These are phyloP conservation scores for Sporisorium reilianum DNA, from an alignment of 1,284 basidiomycete genomes.

Conservation along the genomic window DNA sequence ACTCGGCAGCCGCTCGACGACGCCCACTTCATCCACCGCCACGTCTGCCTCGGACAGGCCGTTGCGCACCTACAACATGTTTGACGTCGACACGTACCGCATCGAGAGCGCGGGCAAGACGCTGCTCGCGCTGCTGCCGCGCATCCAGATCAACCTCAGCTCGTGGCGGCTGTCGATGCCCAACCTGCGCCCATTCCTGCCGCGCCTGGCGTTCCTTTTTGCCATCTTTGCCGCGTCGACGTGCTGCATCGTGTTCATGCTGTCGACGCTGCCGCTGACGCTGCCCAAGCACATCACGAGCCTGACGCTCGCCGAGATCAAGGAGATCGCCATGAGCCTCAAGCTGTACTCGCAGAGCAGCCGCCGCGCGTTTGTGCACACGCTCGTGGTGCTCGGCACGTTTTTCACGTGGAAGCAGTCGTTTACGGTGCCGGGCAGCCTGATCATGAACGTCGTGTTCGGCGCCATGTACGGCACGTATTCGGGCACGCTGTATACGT, in stretches of 20 bases:
- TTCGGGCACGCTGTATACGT: constrained; percentile 62
- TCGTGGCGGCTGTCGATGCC: constrained; percentile 46
- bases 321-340: constrained; percentile 59
- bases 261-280: constrained; percentile 64
- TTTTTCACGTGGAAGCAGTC: constrained; percentile 68
- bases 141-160: constrained; percentile 44
- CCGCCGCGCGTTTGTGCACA: constrained; percentile 53
- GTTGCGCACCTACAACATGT: constrained; percentile 23
- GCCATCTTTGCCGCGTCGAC: constrained; percentile 61
- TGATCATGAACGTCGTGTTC: constrained; percentile 68
- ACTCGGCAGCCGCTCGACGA: constrained; percentile 32
- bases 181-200: constrained; percentile 56
- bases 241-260: constrained; percentile 53
- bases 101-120: constrained; percentile 27
- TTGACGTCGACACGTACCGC: constrained; percentile 43
- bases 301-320: constrained; percentile 65
- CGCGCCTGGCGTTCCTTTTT: constrained; percentile 53
- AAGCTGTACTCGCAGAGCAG: constrained; percentile 58
- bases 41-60: constrained; percentile 18
- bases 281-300: constrained; percentile 64
- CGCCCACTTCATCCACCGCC: constrained; percentile 32
- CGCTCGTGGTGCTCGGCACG: constrained; percentile 58
- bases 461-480: constrained; percentile 68
- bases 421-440: constrained; percentile 64
- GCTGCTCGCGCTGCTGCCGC: constrained; percentile 27